Percentiles rank a stretch among this genome's conserved stretches.
Evolutionary conservation across 1,284 basidiomycete genomes (phyloP).

Genomic region (Cryptococcus sp.): DNA sequence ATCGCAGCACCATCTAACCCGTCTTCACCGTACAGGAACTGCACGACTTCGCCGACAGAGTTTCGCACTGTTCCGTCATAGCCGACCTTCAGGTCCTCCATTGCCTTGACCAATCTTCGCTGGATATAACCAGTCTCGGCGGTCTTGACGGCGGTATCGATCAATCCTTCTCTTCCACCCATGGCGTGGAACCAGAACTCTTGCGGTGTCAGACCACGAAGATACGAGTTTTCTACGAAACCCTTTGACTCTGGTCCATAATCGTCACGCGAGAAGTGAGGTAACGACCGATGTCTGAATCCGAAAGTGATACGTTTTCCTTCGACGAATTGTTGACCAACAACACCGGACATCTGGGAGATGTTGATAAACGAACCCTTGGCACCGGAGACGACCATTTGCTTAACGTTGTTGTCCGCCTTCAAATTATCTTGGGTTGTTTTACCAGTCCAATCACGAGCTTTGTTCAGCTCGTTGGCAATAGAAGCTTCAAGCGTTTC

Average conservation of each 20-base stretch:
- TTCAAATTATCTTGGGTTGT: slow-evolving; percentile 94
- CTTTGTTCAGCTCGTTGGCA: slow-evolving; percentile 88
- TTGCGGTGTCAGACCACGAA: slow-evolving; percentile 93
- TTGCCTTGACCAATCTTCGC: slow-evolving; percentile 93
- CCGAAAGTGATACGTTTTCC: slow-evolving; percentile 98
- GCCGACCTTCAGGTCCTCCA: slow-evolving; percentile 96
- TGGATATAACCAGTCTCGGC: slow-evolving; percentile 99
- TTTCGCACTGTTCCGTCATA: slow-evolving; percentile 99
- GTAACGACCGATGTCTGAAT: slow-evolving; percentile 92
- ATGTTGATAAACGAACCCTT: slow-evolving; percentile 99
- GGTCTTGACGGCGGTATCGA: slow-evolving; percentile 99
- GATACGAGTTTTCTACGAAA: slow-evolving; percentile 99
- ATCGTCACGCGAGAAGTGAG: slow-evolving; percentile 98
- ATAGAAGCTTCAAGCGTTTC: slow-evolving; percentile 96
- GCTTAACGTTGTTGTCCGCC: slow-evolving; percentile 99
- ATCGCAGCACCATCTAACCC: slow-evolving; percentile 99
- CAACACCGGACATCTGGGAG: slow-evolving; percentile 99
- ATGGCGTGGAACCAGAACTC: slow-evolving; percentile 99
- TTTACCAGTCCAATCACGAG: slow-evolving; percentile 93
- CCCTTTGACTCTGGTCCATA: slow-evolving; percentile 98
- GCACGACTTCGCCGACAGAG: slow-evolving; percentile 90
- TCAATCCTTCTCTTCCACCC: slow-evolving; percentile 98
- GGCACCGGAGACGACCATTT: slow-evolving; percentile 99
- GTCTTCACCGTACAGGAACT: slow-evolving; percentile 98
- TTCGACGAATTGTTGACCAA: slow-evolving; percentile 97